phyloP scores from a whole-genome alignment of 768 basidiomycete genomes.

The Boletus insuetus region DNA sequence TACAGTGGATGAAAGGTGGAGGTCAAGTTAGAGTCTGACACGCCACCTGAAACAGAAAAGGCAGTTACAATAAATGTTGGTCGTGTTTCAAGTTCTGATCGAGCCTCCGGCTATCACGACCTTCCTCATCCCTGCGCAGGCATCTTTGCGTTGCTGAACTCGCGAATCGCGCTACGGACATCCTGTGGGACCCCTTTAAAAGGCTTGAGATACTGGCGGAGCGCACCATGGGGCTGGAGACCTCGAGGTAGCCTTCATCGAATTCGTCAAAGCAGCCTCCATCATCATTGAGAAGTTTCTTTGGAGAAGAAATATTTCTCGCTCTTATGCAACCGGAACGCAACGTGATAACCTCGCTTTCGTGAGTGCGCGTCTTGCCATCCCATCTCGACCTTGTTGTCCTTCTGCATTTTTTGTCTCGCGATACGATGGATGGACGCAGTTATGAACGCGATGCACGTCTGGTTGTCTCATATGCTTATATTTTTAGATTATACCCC shows the following conservation, averaged over 20 bases:
- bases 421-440: background rate
- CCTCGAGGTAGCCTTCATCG: no score
- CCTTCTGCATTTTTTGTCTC: background rate
- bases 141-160: constrained; percentile 66
- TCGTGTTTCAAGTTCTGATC: no score
- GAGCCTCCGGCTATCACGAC: background rate
- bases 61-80: no score
- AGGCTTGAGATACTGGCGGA: constrained; percentile 65
- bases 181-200: constrained; percentile 55
- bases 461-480: background rate
- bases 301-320: constrained; percentile 62
- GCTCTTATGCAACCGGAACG: constrained; percentile 42
- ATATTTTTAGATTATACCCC: constrained; percentile 1
- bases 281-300: no score
- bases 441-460: background rate
- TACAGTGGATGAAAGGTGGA: background rate
- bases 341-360: constrained; percentile 72
- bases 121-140: constrained; percentile 27
- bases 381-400: background rate
- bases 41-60: background rate
- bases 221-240: no score
- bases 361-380: constrained; percentile 57
- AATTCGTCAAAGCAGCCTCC: no score
- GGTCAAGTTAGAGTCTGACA: background rate
- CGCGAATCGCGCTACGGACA: constrained; percentile 55